Conservation (phyloP, 768 basidiomycete genomes). For the Boletus sp. region DNA sequence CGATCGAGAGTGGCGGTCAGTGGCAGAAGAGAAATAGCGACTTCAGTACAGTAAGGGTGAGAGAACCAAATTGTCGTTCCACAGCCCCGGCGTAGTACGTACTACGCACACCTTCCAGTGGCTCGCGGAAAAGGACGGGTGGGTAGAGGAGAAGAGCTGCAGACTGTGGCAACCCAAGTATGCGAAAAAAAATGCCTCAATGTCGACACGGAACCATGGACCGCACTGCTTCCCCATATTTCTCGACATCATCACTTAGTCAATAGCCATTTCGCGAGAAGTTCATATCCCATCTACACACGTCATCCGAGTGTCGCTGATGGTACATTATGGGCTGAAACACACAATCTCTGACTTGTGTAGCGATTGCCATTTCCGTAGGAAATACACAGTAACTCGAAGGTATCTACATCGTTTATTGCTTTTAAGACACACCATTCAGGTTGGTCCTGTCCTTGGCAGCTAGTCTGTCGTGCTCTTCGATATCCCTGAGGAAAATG, state of each 20-base stretch:
- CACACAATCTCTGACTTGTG: not conserved
- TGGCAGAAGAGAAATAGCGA: not conserved
- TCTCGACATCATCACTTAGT: not conserved
- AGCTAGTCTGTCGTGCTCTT: constrained; percentile 69
- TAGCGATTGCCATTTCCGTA: not conserved
- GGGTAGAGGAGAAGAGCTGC: not conserved
- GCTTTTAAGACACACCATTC: not conserved
- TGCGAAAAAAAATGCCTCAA: not conserved
- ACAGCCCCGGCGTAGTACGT: not conserved
- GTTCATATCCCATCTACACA: not conserved
- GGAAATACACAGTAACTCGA: not conserved
- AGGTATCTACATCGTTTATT: not conserved
- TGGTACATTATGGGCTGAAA: not conserved
- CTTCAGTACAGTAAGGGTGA: not conserved
- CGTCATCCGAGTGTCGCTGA: not conserved
- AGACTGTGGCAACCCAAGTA: not conserved
- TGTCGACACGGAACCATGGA: constrained; percentile 6
- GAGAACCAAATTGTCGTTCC: constrained; percentile 10
- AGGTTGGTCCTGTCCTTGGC: constrained; percentile 36
- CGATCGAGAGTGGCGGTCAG: not conserved
- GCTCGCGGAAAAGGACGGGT: not conserved
- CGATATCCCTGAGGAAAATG: constrained; percentile 56
- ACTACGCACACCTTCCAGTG: constrained; percentile 1
- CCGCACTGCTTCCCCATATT: not conserved
- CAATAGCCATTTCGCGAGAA: not conserved